These are phyloP conservation scores for Hypocreales sp. DNA, from an alignment of 2,329 filamentous ascomycete genomes.

Conservation along the genomic window DNA sequence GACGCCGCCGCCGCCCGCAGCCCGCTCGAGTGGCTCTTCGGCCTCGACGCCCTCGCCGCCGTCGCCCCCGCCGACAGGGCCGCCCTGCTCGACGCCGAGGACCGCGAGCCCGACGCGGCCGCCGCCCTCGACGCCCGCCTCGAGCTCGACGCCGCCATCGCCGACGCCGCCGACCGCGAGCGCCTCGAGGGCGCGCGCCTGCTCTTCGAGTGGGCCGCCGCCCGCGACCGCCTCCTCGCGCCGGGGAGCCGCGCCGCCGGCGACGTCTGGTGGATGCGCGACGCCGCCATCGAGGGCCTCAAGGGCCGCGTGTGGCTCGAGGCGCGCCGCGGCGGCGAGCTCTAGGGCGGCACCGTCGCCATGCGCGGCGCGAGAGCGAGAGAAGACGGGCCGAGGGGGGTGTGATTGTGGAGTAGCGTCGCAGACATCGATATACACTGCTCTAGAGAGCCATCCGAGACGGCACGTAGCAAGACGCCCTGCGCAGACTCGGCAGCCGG, in stretches of 20 bases:
- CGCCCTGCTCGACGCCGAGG: constrained; percentile 38
- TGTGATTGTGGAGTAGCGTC: too few species aligned
- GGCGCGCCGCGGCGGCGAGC: constrained; percentile 18
- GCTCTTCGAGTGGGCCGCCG: constrained; percentile 41
- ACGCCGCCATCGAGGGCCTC: constrained; percentile 36
- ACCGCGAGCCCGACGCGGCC: constrained; percentile 30
- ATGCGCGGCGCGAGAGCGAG: too few species aligned
- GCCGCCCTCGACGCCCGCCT: constrained; percentile 55
- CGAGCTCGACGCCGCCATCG: constrained; percentile 38
- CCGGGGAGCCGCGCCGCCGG: constrained; percentile 4
- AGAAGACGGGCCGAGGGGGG: too few species aligned
- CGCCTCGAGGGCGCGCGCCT: constrained; percentile 32
- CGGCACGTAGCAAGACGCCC: too few species aligned
- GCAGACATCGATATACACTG: too few species aligned
- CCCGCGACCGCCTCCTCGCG: constrained; percentile 20
- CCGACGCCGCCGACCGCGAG: constrained; percentile 23
- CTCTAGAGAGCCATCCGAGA: too few species aligned
- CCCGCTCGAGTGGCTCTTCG: constrained; percentile 63
- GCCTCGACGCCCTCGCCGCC: constrained; percentile 35
- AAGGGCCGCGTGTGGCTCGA: constrained; percentile 40
- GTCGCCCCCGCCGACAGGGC: constrained; percentile 52
- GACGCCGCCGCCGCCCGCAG: constrained; percentile 13
- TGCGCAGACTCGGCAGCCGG: too few species aligned
- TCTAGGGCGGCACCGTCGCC: constrained; percentile 9
- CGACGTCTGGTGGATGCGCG: constrained; percentile 37